Evolutionary conservation across 1,284 basidiomycete species (phyloP), one percentile per base, ranked within the genome.

Genomic region (Tremellales sp.): DNA sequence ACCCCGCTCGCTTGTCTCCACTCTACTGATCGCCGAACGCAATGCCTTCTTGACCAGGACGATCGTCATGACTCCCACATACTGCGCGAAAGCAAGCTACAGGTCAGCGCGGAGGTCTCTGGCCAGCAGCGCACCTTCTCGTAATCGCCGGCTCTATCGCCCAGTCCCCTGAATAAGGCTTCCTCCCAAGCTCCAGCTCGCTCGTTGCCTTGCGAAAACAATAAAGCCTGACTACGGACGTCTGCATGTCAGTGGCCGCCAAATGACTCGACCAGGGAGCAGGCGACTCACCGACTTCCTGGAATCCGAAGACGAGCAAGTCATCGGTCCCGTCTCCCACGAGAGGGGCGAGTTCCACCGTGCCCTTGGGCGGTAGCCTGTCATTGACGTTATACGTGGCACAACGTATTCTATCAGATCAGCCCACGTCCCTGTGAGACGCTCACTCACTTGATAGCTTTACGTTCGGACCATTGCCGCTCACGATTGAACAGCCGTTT

Each of bases 131-230:
- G 7, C 13, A 67, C 62, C 48, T 58, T 62, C 37, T 68, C 66
- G 25, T 60, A 70, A 19, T 61, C 55, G 10, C 52, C 57, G 22
- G 75, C 59, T 22, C 74, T 69, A 2, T 64, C 53, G 23, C 81
- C 79, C 3, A 83, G 68, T 64, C 77, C 80, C 0, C 62, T 53
- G 35, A 78, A 68, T n/a, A 82, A 67, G 25, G 69, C 64, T 3
- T 65, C 47, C 61, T 81, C 79, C 81, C 81, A 83, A 37, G 77
- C 73, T 15, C 76, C 61, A 0, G 80, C 80, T 15, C 80, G 76
- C 45, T 69, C 48, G 23, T 49, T 60, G 1, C 67, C 67, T 35
- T 68, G 68, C 5, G 68, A 64, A 3, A 69, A 45, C 11, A 72
- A 51, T 29, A 72, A 43, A 0, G 68, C 62, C n/a, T 58, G 53